A percentile compares a stretch with the other conserved stretches of the same genome.
Conservation (phyloP, 2,329 filamentous ascomycete species). For the Pyricularia grisea region DNA sequence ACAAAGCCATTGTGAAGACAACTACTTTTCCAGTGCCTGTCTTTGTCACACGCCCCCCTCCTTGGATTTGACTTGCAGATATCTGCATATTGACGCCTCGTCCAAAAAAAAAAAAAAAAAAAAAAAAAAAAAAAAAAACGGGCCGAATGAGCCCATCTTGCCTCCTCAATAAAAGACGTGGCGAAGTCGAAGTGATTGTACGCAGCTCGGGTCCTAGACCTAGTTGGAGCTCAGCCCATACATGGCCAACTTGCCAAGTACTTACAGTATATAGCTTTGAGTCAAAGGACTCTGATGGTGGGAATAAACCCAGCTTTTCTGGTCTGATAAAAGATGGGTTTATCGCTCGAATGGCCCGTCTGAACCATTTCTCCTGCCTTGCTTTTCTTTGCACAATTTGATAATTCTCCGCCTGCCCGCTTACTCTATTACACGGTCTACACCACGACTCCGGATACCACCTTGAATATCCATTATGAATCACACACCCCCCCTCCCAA, state of each 20-base stretch:
- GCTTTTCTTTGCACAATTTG: background rate
- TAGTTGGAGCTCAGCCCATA: background rate
- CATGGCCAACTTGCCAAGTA: too few species aligned
- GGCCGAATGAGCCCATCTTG: background rate
- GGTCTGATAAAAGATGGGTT: background rate
- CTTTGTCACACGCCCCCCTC: background rate
- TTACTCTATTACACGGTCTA: background rate
- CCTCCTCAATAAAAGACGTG: background rate
- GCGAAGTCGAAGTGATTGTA: background rate
- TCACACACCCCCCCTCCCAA: background rate
- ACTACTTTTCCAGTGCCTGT: background rate
- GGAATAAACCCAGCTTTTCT: background rate
- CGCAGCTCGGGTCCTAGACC: background rate
- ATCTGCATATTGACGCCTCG: background rate
- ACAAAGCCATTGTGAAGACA: background rate
- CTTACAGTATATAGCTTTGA: too few species aligned
- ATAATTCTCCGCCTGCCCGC: too few species aligned
- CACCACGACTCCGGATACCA: background rate
- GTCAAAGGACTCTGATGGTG: background rate
- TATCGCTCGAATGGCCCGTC: background rate
- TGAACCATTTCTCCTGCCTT: background rate
- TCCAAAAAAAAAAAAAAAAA: too few species aligned
- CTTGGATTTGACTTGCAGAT: background rate
- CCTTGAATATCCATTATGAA: background rate
- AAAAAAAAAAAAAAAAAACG: background rate